Evolutionary conservation across 129 eudicot species (phyloP).

Genomic region (Escallonia herrerae): DNA sequence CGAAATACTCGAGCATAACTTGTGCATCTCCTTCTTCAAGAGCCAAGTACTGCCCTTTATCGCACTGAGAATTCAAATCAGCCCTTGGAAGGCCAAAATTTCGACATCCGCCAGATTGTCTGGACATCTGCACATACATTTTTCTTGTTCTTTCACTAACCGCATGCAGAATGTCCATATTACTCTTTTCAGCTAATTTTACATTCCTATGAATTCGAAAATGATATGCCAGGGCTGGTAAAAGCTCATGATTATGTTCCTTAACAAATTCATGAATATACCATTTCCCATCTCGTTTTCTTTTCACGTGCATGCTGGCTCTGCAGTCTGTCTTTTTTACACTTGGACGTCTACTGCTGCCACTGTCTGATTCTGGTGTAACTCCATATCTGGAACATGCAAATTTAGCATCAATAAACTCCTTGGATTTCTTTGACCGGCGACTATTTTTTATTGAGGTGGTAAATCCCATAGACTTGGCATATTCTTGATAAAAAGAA

Average conservation of each 20-base stretch:
- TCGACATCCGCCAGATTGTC: constrained; percentile 29
- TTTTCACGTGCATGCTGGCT: constrained; percentile 73
- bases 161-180: constrained; percentile 51
- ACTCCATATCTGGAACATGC: constrained; percentile 68
- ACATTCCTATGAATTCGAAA: constrained; percentile 52
- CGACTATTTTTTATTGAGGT: constrained; percentile 62
- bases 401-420: constrained; percentile 61
- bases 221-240: constrained; percentile 64
- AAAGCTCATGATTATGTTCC: constrained; percentile 64
- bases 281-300: constrained; percentile 61
- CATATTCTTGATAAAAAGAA: constrained; percentile 54
- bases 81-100: constrained; percentile 9
- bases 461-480: constrained; percentile 67
- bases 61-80: constrained; percentile 25
- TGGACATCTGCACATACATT: constrained; percentile 61
- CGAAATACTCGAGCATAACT: constrained; percentile 46
- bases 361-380: constrained; percentile 46
- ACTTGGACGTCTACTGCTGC: constrained; percentile 36
- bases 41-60: constrained; percentile 38
- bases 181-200: constrained; percentile 54
- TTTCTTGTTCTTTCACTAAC: constrained; percentile 62
- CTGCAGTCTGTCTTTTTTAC: constrained; percentile 61
- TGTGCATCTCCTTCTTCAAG: constrained; percentile 63
- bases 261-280: constrained; percentile 46
- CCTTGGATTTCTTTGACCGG: constrained; percentile 56